phyloP scores from a whole-genome alignment of 2,329 filamentous ascomycete species.

The Ophiostoma populinum region DNA sequence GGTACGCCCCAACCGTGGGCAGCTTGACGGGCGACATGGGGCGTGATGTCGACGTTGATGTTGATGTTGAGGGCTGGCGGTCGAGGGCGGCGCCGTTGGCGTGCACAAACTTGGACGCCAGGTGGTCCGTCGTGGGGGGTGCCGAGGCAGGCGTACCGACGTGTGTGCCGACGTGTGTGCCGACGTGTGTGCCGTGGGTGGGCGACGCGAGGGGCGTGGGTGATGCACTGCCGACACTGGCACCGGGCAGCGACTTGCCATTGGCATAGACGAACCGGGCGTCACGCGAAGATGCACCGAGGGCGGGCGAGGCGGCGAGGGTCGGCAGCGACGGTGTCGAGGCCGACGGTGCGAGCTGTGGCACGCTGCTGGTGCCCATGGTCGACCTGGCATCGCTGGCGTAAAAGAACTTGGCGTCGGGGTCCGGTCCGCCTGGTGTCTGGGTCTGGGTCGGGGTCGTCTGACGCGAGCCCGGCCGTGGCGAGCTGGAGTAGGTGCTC shows the following conservation, averaged over 20 bases:
- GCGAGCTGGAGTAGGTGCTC: constrained; percentile 62
- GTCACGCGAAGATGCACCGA: constrained; percentile 19
- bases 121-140: constrained; percentile 9
- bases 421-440: constrained; percentile 21
- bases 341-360: constrained; percentile 7
- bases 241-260: constrained; percentile 22
- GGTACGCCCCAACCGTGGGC: neutral
- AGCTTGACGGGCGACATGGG: constrained; percentile 35
- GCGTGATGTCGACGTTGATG: constrained; percentile 22
- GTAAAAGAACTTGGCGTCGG: constrained; percentile 72
- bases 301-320: neutral
- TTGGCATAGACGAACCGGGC: constrained; percentile 33
- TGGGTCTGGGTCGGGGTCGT: constrained; percentile 50
- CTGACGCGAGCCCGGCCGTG: constrained; percentile 58
- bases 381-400: constrained; percentile 52
- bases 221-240: neutral
- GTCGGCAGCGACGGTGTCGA: neutral
- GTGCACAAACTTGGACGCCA: constrained; percentile 55
- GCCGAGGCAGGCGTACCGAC: neutral
- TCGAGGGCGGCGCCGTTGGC: constrained; percentile 38
- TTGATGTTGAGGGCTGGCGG: constrained; percentile 19
- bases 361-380: neutral
- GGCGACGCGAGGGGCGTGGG: neutral
- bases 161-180: neutral
- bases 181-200: constrained; percentile 11